Evolutionary conservation across 2,329 filamentous ascomycete genomes (phyloP).

Genomic region (Pseudopithomyces maydicus): DNA sequence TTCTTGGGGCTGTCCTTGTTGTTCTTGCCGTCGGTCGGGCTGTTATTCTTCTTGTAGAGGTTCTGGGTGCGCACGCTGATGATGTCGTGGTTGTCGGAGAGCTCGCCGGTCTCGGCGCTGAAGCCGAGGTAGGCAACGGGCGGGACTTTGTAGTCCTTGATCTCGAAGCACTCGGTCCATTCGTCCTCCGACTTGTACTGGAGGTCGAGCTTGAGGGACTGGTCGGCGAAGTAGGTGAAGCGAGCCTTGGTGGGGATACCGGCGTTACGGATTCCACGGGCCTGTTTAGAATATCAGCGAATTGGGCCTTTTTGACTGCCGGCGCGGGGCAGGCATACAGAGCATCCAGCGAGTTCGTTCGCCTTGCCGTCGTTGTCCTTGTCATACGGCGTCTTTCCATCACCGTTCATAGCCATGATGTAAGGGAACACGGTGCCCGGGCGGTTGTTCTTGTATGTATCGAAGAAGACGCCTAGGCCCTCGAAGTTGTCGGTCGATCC

Average conservation of each 20-base stretch:
- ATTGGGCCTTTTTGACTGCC: background rate
- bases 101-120: constrained; percentile 88
- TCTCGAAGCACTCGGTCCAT: constrained; percentile 88
- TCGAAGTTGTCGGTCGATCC: constrained; percentile 88
- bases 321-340: constrained; percentile 55
- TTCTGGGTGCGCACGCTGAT: constrained; percentile 85
- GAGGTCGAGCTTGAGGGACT: constrained; percentile 84
- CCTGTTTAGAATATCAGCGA: constrained; percentile 49
- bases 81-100: constrained; percentile 98
- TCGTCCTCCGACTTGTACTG: constrained; percentile 91
- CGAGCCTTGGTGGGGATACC: constrained; percentile 79
- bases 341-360: constrained; percentile 92
- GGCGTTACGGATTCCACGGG: constrained; percentile 80
- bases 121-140: constrained; percentile 68
- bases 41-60: constrained; percentile 68
- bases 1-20: constrained; percentile 32
- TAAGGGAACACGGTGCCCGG: constrained; percentile 95
- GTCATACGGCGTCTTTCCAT: constrained; percentile 87
- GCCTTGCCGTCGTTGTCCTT: constrained; percentile 93
- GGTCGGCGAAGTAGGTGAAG: constrained; percentile 96
- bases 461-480: constrained; percentile 92
- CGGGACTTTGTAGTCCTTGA: constrained; percentile 73
- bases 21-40: constrained; percentile 29
- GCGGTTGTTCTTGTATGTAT: constrained; percentile 99
- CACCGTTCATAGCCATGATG: constrained; percentile 97